Evolutionary conservation across 164 flowering plant genomes (phyloP).

Genomic region (Santalum album): DNA sequence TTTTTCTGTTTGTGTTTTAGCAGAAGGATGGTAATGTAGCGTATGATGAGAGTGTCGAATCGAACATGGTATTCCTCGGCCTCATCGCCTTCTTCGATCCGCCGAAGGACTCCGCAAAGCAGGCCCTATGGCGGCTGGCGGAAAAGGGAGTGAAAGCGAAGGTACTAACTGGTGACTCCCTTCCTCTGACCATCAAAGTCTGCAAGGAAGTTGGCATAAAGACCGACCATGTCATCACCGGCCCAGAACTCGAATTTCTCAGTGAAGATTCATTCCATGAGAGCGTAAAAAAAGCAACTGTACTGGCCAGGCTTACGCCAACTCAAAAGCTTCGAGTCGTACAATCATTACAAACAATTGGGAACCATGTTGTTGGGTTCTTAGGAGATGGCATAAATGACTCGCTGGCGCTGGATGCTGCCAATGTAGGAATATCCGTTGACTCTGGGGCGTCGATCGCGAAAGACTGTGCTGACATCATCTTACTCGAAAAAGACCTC

Average conservation of each 20-base stretch:
- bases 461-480: conserved; percentile 65
- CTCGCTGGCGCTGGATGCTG: conserved; percentile 63
- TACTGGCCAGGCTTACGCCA: conserved; percentile 73
- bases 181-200: conserved; percentile 48
- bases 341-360: conserved; percentile 50
- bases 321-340: conserved; percentile 67
- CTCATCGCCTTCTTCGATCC: conserved; percentile 63
- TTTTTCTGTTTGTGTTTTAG: conserved; percentile 1
- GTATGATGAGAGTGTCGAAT: conserved; percentile 30
- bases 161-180: conserved; percentile 68
- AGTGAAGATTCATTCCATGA: conserved; percentile 49
- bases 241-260: conserved; percentile 67
- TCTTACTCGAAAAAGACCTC: conserved; percentile 69
- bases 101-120: conserved; percentile 80
- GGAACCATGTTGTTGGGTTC: conserved; percentile 64
- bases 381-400: conserved; percentile 77
- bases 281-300: conserved; percentile 52
- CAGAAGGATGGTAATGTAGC: conserved; percentile 21
- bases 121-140: conserved; percentile 59
- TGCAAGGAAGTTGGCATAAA: conserved; percentile 72
- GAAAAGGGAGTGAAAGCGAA: conserved; percentile 74
- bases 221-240: conserved; percentile 57
- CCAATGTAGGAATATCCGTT: conserved; percentile 67
- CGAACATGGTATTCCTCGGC: conserved; percentile 66
- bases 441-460: conserved; percentile 72